Conservation (phyloP, 805 yeast genomes). For the Vanderwaltozyma tropicalis region DNA sequence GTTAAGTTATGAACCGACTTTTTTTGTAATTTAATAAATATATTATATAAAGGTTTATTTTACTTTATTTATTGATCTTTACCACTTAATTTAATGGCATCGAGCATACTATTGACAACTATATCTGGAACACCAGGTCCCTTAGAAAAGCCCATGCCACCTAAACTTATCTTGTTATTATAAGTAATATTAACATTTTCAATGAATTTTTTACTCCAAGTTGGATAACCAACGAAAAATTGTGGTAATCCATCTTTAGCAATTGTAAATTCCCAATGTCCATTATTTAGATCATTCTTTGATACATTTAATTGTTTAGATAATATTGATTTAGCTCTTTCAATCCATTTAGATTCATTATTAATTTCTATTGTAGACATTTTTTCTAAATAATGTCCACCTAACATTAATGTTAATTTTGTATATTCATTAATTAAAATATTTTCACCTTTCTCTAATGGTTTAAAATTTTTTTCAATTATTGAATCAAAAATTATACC, state of each 20-base stretch:
- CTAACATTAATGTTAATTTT: slow-evolving; percentile 81
- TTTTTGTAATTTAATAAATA: neutral
- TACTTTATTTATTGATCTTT: neutral
- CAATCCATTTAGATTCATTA: slow-evolving; percentile 10
- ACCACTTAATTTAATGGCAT: slow-evolving; percentile 31
- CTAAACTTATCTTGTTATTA: slow-evolving; percentile 39
- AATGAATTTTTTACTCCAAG: slow-evolving; percentile 30
- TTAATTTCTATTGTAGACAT: slow-evolving; percentile 8
- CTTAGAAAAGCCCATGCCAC: slow-evolving; percentile 72
- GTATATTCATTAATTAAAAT: slow-evolving; percentile 34
- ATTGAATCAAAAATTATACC: slow-evolving; percentile 92
- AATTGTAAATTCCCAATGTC: slow-evolving; percentile 30
- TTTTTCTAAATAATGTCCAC: slow-evolving; percentile 47
- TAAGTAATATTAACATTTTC: slow-evolving; percentile 28
- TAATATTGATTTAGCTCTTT: slow-evolving; percentile 31
- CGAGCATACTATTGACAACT: slow-evolving; percentile 50
- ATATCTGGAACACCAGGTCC: slow-evolving; percentile 91
- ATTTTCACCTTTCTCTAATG: slow-evolving; percentile 11
- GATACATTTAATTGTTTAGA: slow-evolving; percentile 31
- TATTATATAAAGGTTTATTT: neutral
- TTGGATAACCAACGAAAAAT: slow-evolving; percentile 59
- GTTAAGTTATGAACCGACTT: too few relatives aligned
- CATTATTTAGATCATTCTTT: slow-evolving; percentile 20
- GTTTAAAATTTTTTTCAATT: slow-evolving; percentile 47
- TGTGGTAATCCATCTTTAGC: slow-evolving; percentile 68